Conservation (phyloP, 805 yeast species). For the Wickerhamomyces tratensis region DNA sequence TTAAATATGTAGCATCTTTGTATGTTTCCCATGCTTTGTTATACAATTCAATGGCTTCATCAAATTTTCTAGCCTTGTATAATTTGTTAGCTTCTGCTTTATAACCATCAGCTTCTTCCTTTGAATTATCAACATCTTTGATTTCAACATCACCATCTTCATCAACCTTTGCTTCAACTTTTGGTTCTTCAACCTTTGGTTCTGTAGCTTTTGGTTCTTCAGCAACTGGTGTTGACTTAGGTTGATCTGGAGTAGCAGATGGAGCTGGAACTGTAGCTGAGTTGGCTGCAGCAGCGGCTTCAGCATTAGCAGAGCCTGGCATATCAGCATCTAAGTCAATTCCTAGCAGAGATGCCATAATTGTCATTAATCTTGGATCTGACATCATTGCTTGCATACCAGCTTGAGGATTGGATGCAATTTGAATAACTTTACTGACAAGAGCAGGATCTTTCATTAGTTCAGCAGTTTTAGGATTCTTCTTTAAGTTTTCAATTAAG, state of each 20-base stretch:
- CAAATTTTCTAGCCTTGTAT: slow-evolving; percentile 82
- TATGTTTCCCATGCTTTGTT: slow-evolving; percentile 74
- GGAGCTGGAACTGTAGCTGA: slow-evolving; percentile 14
- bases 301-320: too few relatives aligned
- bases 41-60: slow-evolving; percentile 84
- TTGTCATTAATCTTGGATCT: slow-evolving; percentile 83
- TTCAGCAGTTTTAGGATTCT: slow-evolving; percentile 82
- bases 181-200: slow-evolving; percentile 20
- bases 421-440: slow-evolving; percentile 53
- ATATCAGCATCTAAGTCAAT: slow-evolving; percentile 42
- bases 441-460: slow-evolving; percentile 81
- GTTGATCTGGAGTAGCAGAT: slow-evolving; percentile 13
- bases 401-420: slow-evolving; percentile 67
- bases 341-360: slow-evolving; percentile 81
- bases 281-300: slow-evolving; percentile 11
- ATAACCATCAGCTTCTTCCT: slow-evolving; percentile 50
- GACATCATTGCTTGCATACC: slow-evolving; percentile 59
- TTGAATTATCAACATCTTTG: slow-evolving; percentile 20
- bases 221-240: slow-evolving; percentile 12
- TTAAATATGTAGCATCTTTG: slow-evolving; percentile 85
- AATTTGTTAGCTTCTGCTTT: slow-evolving; percentile 81
- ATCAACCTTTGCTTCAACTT: slow-evolving; percentile 24
- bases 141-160: slow-evolving; percentile 28
- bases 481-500: slow-evolving; percentile 61
- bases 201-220: slow-evolving; percentile 15